Conservation (phyloP, 208 protist genomes). For the Wallacemonas collosoma region DNA sequence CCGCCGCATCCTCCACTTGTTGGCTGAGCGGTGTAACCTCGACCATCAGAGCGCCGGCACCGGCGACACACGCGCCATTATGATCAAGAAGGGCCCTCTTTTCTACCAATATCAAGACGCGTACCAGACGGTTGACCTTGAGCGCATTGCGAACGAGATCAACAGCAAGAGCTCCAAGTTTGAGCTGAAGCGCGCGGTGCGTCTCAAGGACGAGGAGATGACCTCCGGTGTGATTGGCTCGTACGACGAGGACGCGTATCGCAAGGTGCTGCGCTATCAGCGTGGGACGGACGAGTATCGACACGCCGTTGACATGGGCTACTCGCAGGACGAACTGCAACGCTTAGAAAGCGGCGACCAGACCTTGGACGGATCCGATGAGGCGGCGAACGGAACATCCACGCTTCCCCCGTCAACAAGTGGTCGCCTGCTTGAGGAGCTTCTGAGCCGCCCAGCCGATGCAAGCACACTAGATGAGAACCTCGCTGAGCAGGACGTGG, state of each 20-base stretch:
- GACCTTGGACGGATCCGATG: background rate
- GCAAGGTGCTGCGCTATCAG: constrained; percentile 61
- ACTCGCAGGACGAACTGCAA: constrained; percentile 75
- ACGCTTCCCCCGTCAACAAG: background rate
- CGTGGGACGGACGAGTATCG: constrained; percentile 84
- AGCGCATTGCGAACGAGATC: constrained; percentile 48
- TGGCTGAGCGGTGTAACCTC: constrained; percentile 88
- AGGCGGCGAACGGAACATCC: background rate
- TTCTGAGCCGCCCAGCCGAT: constrained; percentile 41
- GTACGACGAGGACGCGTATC: constrained; percentile 75
- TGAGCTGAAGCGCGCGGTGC: constrained; percentile 48
- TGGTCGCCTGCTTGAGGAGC: constrained; percentile 42
- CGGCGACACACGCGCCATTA: constrained; percentile 51
- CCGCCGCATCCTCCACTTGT: constrained; percentile 69
- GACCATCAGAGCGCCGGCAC: constrained; percentile 68
- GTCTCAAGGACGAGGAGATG: constrained; percentile 35
- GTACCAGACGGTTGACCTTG: constrained; percentile 47
- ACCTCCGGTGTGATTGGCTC: constrained; percentile 56
- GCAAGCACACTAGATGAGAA: background rate
- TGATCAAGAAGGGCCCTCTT: constrained; percentile 84
- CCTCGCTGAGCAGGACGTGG: constrained; percentile 8
- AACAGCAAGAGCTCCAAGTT: constrained; percentile 72
- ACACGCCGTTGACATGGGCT: constrained; percentile 75
- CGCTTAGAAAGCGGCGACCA: constrained; percentile 36
- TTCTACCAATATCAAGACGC: constrained; percentile 75